Evolutionary conservation across 371 early-diverging fungal species (phyloP), one percentile per base, ranked within the genome.

Genomic region (Mortierella polycephala): DNA sequence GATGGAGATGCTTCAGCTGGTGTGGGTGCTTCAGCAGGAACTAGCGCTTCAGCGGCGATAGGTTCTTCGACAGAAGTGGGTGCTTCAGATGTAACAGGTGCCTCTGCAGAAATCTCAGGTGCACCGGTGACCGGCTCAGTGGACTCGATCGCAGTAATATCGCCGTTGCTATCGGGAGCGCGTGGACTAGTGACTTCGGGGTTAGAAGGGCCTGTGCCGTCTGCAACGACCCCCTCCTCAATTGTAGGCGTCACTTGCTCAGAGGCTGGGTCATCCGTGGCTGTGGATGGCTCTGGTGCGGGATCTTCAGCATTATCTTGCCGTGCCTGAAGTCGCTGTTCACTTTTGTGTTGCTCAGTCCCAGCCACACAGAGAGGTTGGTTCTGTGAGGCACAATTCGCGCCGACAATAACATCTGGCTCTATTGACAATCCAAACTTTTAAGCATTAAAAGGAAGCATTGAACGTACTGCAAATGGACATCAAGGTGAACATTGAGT

Each of bases 361-460:
- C 53, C 46, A 10, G 70, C 70, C 11, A 62, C 58, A 23, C 75
- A 75, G 13, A 75, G 62, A 1, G 75, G 75, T 66, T 69, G 69
- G 30, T 44, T 53, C 44, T 62, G 47, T 5, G 62, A 45, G 5
- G 54, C 37, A 47, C 75, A 75, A 12, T 58, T 37, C 14, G 49
- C 6, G 45, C 69, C 75, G 14, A 69, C 56, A 18, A 51, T 46
- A 30, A 75, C 68, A 30, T 47, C 40, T 13, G 69, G 59, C 8
- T 53, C 73, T 72, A 45, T 41, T 23, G n/a, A 30, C 30, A 30
- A 30, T 30, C 30, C 30, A 30, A 39, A 30, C 51, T 16, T 21
- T 7, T 0, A 16, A 49, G 23, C 5, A 9, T 13, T 41, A 65
- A 41, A 47, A 56, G 39, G 1, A 39, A 16, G 49, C n/a, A 44